Conservation (phyloP, 176 grass and related monocot species). For the Aegilops umbellulata region DNA sequence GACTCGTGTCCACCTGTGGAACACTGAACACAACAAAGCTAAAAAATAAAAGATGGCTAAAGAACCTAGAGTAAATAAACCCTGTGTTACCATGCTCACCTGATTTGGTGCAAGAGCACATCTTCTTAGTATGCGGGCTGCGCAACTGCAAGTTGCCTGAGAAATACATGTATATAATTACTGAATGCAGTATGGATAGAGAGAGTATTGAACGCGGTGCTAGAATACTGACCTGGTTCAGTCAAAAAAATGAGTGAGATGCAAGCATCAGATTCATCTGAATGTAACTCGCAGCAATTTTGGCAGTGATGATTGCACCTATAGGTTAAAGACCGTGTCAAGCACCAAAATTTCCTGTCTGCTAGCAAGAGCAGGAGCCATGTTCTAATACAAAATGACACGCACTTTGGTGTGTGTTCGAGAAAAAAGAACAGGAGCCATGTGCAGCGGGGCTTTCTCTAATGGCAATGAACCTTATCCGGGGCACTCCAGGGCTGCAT, state of each 20-base stretch:
- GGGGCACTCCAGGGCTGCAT: constrained; percentile 38
- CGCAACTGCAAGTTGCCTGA: constrained; percentile 11
- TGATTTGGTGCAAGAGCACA: constrained; percentile 13
- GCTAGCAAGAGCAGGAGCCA: constrained; percentile 30
- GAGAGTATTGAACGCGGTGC: background rate
- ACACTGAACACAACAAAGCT: constrained; percentile 12
- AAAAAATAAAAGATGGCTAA: constrained; percentile 20
- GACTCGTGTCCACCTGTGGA: constrained; percentile 33
- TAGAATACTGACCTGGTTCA: constrained; percentile 29
- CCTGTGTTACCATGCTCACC: constrained; percentile 18
- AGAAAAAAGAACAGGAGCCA: constrained; percentile 41
- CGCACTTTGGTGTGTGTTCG: too few species aligned
- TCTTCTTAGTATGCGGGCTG: background rate
- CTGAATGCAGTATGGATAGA: background rate
- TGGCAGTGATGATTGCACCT: constrained; percentile 39
- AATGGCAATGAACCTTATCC: constrained; percentile 43
- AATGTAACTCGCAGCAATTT: constrained; percentile 28
- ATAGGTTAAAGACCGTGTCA: constrained; percentile 34
- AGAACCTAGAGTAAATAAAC: constrained; percentile 31
- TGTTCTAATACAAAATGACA: too few species aligned
- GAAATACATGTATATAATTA: background rate
- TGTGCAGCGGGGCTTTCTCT: constrained; percentile 38
- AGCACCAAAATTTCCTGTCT: constrained; percentile 54
- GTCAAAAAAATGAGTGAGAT: background rate
- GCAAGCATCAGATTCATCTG: constrained; percentile 50